Conservation (phyloP, 192 early-diverging fungal genomes). For the Coemansia sp. region DNA sequence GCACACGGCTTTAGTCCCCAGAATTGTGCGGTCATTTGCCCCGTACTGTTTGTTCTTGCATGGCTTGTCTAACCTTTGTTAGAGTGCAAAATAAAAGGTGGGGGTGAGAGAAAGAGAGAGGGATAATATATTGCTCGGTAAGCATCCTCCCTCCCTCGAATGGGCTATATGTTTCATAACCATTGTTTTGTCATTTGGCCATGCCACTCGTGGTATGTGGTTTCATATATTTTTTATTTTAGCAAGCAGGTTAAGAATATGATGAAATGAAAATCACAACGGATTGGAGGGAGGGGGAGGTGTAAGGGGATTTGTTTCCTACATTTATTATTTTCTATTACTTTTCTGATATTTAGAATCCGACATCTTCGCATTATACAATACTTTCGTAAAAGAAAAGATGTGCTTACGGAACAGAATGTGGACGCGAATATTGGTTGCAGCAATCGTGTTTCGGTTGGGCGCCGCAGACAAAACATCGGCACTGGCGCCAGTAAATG, state of each 20-base stretch:
- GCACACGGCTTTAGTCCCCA: background rate
- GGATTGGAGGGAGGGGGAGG: no score
- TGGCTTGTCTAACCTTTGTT: background rate
- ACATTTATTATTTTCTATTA: background rate
- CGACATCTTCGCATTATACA: background rate
- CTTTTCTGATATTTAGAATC: background rate
- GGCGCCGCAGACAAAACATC: background rate
- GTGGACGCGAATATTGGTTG: background rate
- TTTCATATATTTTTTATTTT: background rate
- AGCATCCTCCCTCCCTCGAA: background rate
- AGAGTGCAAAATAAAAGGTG: background rate
- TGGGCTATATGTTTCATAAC: background rate
- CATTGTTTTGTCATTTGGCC: background rate
- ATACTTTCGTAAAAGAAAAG: background rate
- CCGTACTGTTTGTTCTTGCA: constrained; percentile 6
- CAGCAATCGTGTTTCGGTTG: background rate
- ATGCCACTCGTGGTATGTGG: background rate
- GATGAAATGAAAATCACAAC: no score
- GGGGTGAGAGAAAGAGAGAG: no score
- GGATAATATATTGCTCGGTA: no score
- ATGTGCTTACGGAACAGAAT: background rate
- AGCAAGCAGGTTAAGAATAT: no score
- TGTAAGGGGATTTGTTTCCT: no score
- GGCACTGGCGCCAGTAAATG: background rate
- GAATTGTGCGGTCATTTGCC: background rate